Evolutionary conservation across 148 eudicot genomes (phyloP).

Genomic region (Salicornia ramosissima): DNA sequence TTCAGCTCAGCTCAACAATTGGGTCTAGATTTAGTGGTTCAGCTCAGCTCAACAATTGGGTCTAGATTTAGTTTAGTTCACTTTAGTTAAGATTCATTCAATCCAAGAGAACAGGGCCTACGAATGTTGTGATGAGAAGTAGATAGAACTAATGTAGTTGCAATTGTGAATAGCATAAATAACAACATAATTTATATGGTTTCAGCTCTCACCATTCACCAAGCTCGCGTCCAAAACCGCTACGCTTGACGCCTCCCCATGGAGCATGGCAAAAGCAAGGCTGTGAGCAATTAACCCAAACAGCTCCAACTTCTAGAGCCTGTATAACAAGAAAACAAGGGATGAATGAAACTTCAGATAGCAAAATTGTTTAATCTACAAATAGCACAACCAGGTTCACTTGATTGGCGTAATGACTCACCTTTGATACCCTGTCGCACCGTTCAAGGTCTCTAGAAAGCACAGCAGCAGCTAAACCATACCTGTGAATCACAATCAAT

Average conservation of each 20-base stretch:
- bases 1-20: no score
- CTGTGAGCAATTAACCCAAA: constrained; percentile 98
- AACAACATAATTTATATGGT: not conserved
- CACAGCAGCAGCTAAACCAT: constrained; percentile 88
- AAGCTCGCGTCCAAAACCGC: constrained; percentile 98
- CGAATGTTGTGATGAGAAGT: not conserved
- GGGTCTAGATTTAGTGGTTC: no score
- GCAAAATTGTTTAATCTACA: not conserved
- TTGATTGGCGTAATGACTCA: constrained; percentile 22
- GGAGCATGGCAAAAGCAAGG: constrained; percentile 99
- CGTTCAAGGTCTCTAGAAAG: constrained; percentile 81
- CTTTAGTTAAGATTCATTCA: no score
- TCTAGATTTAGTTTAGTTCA: no score
- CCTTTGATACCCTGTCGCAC: constrained; percentile 89
- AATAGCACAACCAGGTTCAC: not conserved
- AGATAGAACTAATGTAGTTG: not conserved
- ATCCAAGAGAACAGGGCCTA: no score
- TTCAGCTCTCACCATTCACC: constrained; percentile 72
- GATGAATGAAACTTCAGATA: not conserved
- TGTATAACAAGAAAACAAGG: constrained; percentile 23
- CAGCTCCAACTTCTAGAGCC: constrained; percentile 83
- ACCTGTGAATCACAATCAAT: constrained; percentile 37
- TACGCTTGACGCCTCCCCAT: constrained; percentile 96
- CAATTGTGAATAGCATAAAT: not conserved
- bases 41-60: no score